Conservation (phyloP, 345 rosid genomes). For the Carallia brachiata region DNA sequence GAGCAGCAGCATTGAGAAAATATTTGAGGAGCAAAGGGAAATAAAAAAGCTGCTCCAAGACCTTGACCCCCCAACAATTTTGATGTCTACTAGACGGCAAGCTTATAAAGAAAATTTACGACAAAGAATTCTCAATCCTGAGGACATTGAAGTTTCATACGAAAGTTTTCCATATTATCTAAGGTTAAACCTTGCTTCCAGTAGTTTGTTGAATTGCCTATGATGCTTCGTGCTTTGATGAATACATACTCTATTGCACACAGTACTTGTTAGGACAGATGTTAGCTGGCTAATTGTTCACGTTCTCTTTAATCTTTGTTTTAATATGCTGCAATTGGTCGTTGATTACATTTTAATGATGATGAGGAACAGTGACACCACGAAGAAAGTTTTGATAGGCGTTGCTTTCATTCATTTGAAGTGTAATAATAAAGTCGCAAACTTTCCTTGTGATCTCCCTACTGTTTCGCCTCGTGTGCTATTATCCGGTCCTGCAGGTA, state of each 20-base stretch:
- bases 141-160: conserved; percentile 68
- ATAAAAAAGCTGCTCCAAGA: conserved; percentile 49
- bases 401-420: conserved; percentile 78
- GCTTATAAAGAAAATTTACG: conserved; percentile 64
- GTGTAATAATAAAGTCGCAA: conserved; percentile 56
- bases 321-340: neutral
- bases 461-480: conserved; percentile 80
- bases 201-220: neutral
- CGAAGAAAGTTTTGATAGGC: conserved; percentile 79
- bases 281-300: neutral
- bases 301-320: neutral
- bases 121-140: conserved; percentile 63
- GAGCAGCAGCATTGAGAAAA: conserved; percentile 56
- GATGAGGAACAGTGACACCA: conserved; percentile 57
- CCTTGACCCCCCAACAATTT: conserved; percentile 43
- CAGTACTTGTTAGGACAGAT: neutral
- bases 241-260: neutral
- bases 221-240: neutral
- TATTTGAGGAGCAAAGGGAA: conserved; percentile 62
- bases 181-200: conserved; percentile 43
- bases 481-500: conserved; percentile 97
- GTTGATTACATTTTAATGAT: neutral
- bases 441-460: conserved; percentile 71
- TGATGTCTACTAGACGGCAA: conserved; percentile 59
- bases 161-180: conserved; percentile 80